Evolutionary conservation across 306 rosid species (phyloP), one percentile per base, ranked within the genome.

Genomic region (Quillaja saponaria): DNA sequence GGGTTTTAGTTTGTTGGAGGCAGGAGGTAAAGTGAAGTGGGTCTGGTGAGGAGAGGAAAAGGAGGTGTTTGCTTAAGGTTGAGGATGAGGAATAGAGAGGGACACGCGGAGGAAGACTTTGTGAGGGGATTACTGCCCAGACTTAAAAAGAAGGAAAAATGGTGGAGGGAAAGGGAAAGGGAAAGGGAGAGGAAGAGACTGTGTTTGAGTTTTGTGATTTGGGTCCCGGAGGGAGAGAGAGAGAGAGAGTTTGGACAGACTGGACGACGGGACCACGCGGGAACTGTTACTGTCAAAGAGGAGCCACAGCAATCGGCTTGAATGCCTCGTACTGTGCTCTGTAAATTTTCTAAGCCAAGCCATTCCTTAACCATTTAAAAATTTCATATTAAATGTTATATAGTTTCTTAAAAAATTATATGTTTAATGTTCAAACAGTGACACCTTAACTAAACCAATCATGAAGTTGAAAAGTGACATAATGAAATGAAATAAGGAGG

Each of bases 261-360:
- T 83, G 90, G 82, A 12, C 13, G 33, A 0, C 33, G 90, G 89
- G 80, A 63, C 90, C 85, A 86, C 90, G 50, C 85, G 82, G 66
- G 9, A 17, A 54, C 55, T 17, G 72, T 64, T 63, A 65, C 40
- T 51, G 9, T 40, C 33, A 53, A 40, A 33, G 4, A 25, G 31
- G 4, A 25, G 31, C 31, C n/a, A n/a, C n/a, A n/a, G n/a, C n/a
- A n/a, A n/a, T n/a, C n/a, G n/a, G n/a, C n/a, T n/a, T n/a, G n/a
- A n/a, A n/a, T n/a, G n/a, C n/a, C n/a, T n/a, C n/a, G n/a, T n/a
- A n/a, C n/a, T n/a, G n/a, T n/a, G n/a, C n/a, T n/a, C n/a, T n/a
- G n/a, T n/a, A n/a, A n/a, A n/a, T n/a, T 31, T 74, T 17, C 3
- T 64, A 71, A 63, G 65, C 67, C 61, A 56, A 1, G 34, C 73